Conservation (phyloP, 352 stramenopile species). For the Phytophthora niederhauseri region DNA sequence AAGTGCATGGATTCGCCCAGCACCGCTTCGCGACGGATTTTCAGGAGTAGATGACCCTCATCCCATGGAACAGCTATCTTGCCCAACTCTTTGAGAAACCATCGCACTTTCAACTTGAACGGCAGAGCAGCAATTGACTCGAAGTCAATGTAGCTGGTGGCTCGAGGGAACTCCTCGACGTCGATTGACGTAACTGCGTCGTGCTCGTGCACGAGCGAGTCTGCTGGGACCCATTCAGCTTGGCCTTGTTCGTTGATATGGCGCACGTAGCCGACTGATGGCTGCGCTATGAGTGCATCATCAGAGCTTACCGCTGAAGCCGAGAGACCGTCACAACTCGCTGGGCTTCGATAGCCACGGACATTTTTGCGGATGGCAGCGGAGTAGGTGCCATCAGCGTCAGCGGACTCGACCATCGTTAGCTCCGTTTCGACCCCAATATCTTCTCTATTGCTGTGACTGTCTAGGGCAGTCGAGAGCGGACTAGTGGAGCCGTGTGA, state of each 20-base stretch:
- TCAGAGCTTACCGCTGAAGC: conserved; percentile 15
- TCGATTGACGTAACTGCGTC: conserved; percentile 63
- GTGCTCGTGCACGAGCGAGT: conserved; percentile 61
- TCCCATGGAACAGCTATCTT: conserved; percentile 82
- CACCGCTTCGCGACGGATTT: conserved; percentile 78
- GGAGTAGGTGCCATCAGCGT: conserved; percentile 47
- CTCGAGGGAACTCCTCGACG: conserved; percentile 72
- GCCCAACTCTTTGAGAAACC: conserved; percentile 78
- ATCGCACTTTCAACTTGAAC: conserved; percentile 77
- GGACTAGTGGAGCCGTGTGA: conserved; percentile 11
- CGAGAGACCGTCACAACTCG: conserved; percentile 13
- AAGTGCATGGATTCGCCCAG: conserved; percentile 85
- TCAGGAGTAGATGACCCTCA: conserved; percentile 80
- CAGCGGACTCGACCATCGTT: conserved; percentile 53
- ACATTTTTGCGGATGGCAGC: conserved; percentile 61
- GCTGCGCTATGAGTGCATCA: conserved; percentile 61
- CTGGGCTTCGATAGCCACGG: conserved; percentile 27
- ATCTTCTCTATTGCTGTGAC: conserved; percentile 27
- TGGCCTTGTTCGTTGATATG: conserved; percentile 73
- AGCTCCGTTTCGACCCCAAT: conserved; percentile 74
- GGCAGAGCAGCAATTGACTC: conserved; percentile 72
- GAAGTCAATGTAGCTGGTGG: conserved; percentile 79
- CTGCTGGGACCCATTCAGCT: conserved; percentile 74
- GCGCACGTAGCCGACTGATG: conserved; percentile 78
- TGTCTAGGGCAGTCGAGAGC: conserved; percentile 10